Evolutionary conservation across 441 rosid genomes (phyloP), one percentile per base, ranked within the genome.

Genomic region (Gossypium trilobum): DNA sequence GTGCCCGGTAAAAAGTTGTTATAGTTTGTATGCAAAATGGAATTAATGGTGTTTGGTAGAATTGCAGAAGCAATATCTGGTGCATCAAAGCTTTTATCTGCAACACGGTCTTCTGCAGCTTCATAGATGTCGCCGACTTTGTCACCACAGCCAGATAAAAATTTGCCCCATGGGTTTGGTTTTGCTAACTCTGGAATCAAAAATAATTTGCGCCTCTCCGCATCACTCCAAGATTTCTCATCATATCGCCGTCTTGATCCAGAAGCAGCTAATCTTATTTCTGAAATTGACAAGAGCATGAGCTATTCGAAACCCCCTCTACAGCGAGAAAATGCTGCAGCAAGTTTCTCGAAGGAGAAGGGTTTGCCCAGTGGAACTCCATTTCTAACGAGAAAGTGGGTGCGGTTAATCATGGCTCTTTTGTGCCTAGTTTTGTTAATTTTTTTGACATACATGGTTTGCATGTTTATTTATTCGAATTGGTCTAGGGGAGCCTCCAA

Each of bases 181-280:
- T 78, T 81, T 69, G 72, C 77, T n/a, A 82, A 78, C 70, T 71
- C 81, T 71, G 91, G 83, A 31, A 75, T 57, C 6, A 87, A 87
- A 79, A 87, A 83, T 58, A 82, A 73, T 79, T 62, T 95, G 82
- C 84, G 91, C 60, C 91, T 83, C 23, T 87, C 99, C 0, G 82
- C 97, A 0, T 94, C 99, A 56, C 97, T 95, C 46, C 99, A 92
- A 77, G 99, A 95, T 77, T 87, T 95, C 69, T 81, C 99, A 39
- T 75, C 87, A 0, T 89, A 87, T 74, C 75, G 67, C 39, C 84
- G 80, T 8, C 74, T 85, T 79, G 87, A 85, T 82, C 81, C 85
- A 1, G 97, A 92, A 69, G 86, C 84, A 25, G 80, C 82, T 16
- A 78, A 82, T 74, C 69, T 72, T 66, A 71, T 72, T 51, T 33